Evolutionary conservation across 352 stramenopile species (phyloP).

Genomic region (Pseudoperonospora humuli): DNA sequence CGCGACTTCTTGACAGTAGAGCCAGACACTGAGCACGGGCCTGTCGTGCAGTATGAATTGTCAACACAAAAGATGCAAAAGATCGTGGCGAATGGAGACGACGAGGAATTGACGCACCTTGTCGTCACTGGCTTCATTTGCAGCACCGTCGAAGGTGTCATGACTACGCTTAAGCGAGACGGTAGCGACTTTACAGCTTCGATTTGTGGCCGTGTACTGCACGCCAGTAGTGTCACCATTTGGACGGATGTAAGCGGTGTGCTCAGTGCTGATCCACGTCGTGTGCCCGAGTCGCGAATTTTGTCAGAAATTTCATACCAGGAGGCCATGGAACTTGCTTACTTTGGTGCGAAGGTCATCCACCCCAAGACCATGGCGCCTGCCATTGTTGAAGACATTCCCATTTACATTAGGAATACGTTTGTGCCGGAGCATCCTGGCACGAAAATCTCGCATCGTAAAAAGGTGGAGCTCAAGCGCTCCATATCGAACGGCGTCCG

Average conservation of each 20-base stretch:
- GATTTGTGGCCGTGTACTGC: constrained; percentile 92
- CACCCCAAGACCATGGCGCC: constrained; percentile 96
- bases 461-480: constrained; percentile 49
- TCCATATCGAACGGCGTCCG: constrained; percentile 49
- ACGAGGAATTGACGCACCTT: constrained; percentile 55
- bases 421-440: constrained; percentile 86
- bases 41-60: constrained; percentile 68
- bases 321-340: constrained; percentile 97
- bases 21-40: constrained; percentile 66
- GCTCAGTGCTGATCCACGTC: constrained; percentile 89
- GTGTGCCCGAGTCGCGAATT: constrained; percentile 89
- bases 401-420: constrained; percentile 97
- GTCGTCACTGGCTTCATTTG: constrained; percentile 97
- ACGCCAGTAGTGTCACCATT: constrained; percentile 89
- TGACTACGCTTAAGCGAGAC: constrained; percentile 94
- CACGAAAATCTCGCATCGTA: constrained; percentile 70
- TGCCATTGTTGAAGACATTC: constrained; percentile 86
- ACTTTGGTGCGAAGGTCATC: constrained; percentile 97
- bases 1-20: constrained; percentile 83
- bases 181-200: constrained; percentile 96
- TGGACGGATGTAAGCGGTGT: constrained; percentile 97
- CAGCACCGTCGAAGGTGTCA: constrained; percentile 90
- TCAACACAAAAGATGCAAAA: constrained; percentile 57
- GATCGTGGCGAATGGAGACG: constrained; percentile 36
- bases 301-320: constrained; percentile 92